Evolutionary conservation across 768 basidiomycete species (phyloP), one percentile per base, ranked within the genome.

Genomic region (Lactarius quietus): DNA sequence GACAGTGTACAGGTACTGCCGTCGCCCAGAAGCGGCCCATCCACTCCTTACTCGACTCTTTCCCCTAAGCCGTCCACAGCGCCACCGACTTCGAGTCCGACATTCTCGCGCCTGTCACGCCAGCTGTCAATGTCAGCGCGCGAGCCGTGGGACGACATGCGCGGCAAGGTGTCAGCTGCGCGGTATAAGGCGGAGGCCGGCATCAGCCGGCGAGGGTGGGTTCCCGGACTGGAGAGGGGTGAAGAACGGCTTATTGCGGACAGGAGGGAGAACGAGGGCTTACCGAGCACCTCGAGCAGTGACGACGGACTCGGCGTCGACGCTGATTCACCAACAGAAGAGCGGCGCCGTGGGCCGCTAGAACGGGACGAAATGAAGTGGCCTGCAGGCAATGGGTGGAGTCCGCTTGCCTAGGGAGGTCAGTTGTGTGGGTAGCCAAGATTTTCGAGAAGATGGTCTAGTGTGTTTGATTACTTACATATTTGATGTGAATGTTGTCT

Each of bases 171-270:
- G 28, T 66, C 65, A 8, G 82, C 83, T 35, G 87, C 85, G 29
- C 76, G 86, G 65, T 89, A 83, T 74, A 89, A 89, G 74, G 88
- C 87, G 0, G 88, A 89, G 73, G 88, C 87, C 23, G 88, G 87
- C 20, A 69, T 90, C 36, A 84, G 80, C 65, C 77, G 77, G 69
- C 78, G 86, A 5, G 88, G 87, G 45, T 89, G 82, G 68, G 82
- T 88, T 39, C 66, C 64, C 23, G 76, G 74, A 71, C 66, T 72
- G 29, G 75, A 77, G 52, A 77, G 77, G 64, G n/a, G n/a, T n/a
- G 74, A 78, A 57, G 74, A 77, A 69, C 70, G 75, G 63, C 75
- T 74, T 57, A 70, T 83, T 69, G 76, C 82, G 75, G 68, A 73
- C 18, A 73, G 74, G 57, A 73, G 73, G 66, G 74, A 78, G 14